A percentile compares a stretch with the other conserved stretches of the same genome.
These are phyloP conservation scores for Simplicillium aogashimaense DNA, from an alignment of 2,329 filamentous ascomycete genomes.

Conservation along the genomic window DNA sequence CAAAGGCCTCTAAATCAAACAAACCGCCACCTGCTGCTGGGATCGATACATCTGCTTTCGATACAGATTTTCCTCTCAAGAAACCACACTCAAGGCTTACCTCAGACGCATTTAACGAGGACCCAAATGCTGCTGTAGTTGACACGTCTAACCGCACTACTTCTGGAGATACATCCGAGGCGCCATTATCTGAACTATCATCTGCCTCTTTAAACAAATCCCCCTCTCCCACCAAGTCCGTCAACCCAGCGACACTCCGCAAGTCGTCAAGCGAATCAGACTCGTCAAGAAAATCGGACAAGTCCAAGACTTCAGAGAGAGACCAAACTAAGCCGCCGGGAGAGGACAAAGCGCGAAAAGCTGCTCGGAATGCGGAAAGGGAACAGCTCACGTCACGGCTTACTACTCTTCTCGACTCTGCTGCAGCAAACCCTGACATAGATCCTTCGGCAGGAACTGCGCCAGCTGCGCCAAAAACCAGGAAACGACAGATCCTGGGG, in stretches of 20 bases:
- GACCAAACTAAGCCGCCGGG: conserved; percentile 7
- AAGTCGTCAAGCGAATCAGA: conserved; percentile 10
- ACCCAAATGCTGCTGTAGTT: conserved; percentile 21
- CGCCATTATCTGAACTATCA: conserved; percentile 30
- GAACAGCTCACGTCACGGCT: conserved; percentile 31
- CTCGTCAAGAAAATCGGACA: conserved; percentile 3
- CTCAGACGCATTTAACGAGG: conserved; percentile 7
- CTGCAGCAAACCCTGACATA: not conserved
- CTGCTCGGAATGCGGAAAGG: conserved; percentile 25
- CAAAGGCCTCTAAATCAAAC: conserved; percentile 11
- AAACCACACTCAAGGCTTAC: conserved; percentile 6
- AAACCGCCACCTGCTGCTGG: conserved; percentile 13
- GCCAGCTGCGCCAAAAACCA: conserved; percentile 13
- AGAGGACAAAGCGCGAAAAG: conserved; percentile 14
- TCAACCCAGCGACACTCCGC: conserved; percentile 4
- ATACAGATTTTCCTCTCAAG: conserved; percentile 16
- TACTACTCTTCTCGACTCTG: conserved; percentile 28
- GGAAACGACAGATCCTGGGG: conserved; percentile 43
- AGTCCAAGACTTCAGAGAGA: conserved; percentile 5
- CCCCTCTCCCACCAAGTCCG: conserved; percentile 20
- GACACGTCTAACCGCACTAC: conserved; percentile 33
- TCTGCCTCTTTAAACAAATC: conserved; percentile 31
- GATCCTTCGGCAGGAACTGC: conserved; percentile 6
- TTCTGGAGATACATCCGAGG: conserved; percentile 16
- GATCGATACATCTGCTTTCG: conserved; percentile 30